Evolutionary conservation across 495 filamentous ascomycete genomes (phyloP).

Genomic region (Xylaria castorea): DNA sequence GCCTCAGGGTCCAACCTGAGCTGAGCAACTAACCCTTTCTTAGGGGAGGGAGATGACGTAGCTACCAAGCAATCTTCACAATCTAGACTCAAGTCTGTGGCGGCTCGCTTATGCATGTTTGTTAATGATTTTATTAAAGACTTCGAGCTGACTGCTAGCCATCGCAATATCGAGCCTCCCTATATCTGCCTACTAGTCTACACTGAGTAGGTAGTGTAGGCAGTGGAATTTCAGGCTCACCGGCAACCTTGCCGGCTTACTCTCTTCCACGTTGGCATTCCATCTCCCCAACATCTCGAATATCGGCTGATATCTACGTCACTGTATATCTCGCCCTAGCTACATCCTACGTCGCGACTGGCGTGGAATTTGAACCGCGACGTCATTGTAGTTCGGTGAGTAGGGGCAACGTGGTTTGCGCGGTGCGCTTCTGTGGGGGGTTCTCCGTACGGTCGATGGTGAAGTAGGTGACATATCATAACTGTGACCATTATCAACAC

Average conservation of each 20-base stretch:
- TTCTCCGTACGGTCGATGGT: not conserved
- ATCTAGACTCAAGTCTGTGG: constrained; percentile 1
- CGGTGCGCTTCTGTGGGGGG: not conserved
- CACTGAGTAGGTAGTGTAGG: not conserved
- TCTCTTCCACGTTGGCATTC: not conserved
- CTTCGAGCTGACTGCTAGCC: not conserved
- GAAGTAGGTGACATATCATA: constrained; percentile 5
- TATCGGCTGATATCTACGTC: constrained; percentile 11
- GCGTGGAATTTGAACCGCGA: not conserved
- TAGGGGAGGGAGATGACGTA: constrained; percentile 9
- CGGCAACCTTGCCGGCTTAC: constrained; percentile 16
- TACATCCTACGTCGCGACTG: constrained; percentile 17
- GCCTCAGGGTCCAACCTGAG: constrained; percentile 24
- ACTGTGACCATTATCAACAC: constrained; percentile 15
- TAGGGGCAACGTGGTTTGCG: constrained; percentile 1
- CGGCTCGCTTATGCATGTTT: constrained; percentile 10
- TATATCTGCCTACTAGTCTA: not conserved
- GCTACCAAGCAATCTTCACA: not conserved
- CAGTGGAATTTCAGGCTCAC: not conserved
- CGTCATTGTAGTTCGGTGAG: constrained; percentile 27
- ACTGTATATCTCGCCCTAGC: not conserved
- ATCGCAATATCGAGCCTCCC: not conserved
- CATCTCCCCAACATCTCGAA: not conserved
- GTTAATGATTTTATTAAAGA: not conserved
- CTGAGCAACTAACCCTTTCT: not conserved